Conservation (phyloP, 305 asterid species). For the Fraxinus platypoda region DNA sequence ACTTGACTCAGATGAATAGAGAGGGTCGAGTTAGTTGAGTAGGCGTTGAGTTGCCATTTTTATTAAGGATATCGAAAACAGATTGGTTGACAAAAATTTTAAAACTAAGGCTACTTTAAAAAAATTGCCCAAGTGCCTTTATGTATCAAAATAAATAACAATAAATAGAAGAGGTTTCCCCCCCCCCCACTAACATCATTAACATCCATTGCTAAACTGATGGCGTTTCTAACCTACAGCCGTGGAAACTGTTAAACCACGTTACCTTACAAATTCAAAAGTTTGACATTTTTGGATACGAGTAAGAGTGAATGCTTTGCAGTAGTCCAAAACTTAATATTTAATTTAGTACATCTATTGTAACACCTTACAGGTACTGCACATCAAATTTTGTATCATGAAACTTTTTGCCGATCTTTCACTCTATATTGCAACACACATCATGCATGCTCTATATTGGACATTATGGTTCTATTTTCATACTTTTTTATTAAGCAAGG, state of each 20-base stretch:
- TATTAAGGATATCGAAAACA: not conserved
- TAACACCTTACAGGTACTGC: not conserved
- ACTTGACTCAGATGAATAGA: not conserved
- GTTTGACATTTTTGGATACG: not conserved
- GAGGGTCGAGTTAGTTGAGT: not conserved
- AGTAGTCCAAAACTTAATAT: not conserved
- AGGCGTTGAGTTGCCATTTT: not conserved
- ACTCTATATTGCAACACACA: not conserved
- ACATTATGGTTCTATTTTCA: not conserved
- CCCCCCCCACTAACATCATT: not conserved
- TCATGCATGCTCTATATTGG: not conserved
- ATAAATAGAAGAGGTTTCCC: not conserved
- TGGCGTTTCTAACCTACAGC: not conserved
- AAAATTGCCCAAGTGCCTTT: not conserved
- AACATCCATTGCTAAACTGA: not conserved
- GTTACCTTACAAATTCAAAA: not conserved
- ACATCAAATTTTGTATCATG: not conserved
- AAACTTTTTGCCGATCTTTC: not conserved
- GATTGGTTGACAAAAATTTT: not conserved
- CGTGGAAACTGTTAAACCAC: not conserved
- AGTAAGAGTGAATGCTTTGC: not conserved
- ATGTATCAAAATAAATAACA: not conserved
- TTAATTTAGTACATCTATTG: not conserved
- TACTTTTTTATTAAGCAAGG: not conserved
- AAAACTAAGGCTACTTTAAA: not conserved